A percentile compares a stretch with the other conserved stretches of the same genome.
Conservation (phyloP, 2,329 filamentous ascomycete genomes). For the Colletotrichum falcatum region DNA sequence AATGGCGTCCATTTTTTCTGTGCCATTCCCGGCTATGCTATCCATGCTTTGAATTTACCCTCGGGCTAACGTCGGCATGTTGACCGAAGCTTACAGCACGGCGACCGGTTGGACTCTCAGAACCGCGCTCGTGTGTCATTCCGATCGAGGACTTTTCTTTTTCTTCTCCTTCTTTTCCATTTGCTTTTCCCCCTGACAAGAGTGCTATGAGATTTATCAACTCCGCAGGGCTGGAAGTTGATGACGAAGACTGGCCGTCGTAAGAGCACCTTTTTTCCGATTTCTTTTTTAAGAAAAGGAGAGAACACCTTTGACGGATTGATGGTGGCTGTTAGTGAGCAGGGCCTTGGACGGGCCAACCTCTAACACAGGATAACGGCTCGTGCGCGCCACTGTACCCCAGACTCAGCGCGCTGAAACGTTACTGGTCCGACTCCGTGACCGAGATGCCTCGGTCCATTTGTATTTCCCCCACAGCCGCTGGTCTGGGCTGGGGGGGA, state of each 20-base stretch:
- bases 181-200: too few species aligned
- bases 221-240: constrained; percentile 8
- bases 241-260: constrained; percentile 6
- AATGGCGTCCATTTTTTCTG: not conserved
- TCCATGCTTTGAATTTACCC: not conserved
- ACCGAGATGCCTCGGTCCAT: constrained; percentile 40
- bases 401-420: constrained; percentile 15
- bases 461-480: constrained; percentile 34
- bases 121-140: constrained; percentile 9
- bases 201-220: not conserved
- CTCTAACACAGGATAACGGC: constrained; percentile 15
- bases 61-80: constrained; percentile 12
- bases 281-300: too few species aligned
- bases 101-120: not conserved
- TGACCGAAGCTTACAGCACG: not conserved
- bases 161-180: too few species aligned
- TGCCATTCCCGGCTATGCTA: not conserved
- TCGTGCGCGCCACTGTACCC: constrained; percentile 33
- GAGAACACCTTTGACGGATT: not conserved
- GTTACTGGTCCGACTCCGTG: constrained; percentile 25
- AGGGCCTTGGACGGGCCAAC: accelerated
- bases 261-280: not conserved
- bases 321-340: constrained; percentile 11
- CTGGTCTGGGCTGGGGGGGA: constrained; percentile 6
- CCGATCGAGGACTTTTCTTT: not conserved